Evolutionary conservation across 2,329 filamentous ascomycete genomes (phyloP), one percentile per base, ranked within the genome.

Genomic region (Sporothrix variecibatus): DNA sequence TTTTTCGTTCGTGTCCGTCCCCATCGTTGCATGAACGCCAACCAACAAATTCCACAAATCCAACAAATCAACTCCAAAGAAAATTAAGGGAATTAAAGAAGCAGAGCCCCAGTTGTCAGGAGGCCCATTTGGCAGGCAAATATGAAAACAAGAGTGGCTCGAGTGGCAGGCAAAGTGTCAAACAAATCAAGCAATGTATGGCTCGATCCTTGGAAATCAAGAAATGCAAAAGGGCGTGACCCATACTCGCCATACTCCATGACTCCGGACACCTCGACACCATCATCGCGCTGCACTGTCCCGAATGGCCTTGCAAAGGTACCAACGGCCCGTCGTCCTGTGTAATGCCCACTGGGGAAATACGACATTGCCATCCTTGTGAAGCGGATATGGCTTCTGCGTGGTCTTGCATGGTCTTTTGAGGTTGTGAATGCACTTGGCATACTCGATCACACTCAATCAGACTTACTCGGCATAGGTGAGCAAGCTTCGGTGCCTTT

Each of bases 211-310:
- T 65, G 60, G 12, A 56, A 51, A n/a, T 51, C 11, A 51, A n/a
- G n/a, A 23, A 65, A 7, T 23, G 34, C 5, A 5, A 40, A 40
- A 43, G 34, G 34, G 8, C 60, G 31, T 12, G 51, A 9, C n/a
- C n/a, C n/a, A n/a, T n/a, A n/a, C n/a, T n/a, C n/a, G n/a, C n/a
- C n/a, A n/a, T n/a, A n/a, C n/a, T n/a, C n/a, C n/a, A n/a, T n/a
- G n/a, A 34, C 34, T 34, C 34, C 4, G 34, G 17, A 40, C n/a
- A 17, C 62, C 23, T 17, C 3, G 34, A 43, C 62, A 67, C 62
- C 62, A 43, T 67, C 62, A 28, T 67, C 62, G 62, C 62, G 23
- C 62, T 67, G 38, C 62, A 20, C 62, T 67, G 62, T 67, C 38
- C 62, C 62, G 62, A 67, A 11, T 28, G n/a, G 38, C 31, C 58